A percentile compares a stretch with the other conserved stretches of the same genome.
Conservation (phyloP, 1,284 basidiomycete species). For the Ustanciosporium gigantosporum region DNA sequence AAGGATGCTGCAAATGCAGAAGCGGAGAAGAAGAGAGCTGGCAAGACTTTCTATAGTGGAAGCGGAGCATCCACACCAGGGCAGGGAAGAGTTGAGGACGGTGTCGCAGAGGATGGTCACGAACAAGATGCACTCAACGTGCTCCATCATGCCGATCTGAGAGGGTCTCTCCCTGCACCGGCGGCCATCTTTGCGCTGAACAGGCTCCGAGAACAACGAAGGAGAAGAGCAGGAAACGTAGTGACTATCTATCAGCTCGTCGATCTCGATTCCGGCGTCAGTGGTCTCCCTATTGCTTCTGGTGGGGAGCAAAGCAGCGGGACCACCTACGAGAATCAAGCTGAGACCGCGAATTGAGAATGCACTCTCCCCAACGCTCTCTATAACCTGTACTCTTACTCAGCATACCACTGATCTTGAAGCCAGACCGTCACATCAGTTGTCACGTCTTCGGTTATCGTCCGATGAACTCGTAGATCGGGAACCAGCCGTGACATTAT, state of each 20-base stretch:
- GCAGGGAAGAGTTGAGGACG: not conserved
- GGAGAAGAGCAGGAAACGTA: constrained; percentile 7
- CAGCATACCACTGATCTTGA: too few relatives aligned
- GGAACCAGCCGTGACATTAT: too few relatives aligned
- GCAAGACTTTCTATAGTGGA: constrained; percentile 22
- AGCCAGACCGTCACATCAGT: too few relatives aligned
- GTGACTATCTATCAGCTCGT: constrained; percentile 35
- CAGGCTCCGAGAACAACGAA: constrained; percentile 17
- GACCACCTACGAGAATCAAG: too few relatives aligned
- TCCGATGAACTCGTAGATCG: too few relatives aligned
- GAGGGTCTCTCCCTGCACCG: constrained; percentile 24
- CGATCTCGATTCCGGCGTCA: constrained; percentile 3
- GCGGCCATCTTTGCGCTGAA: constrained; percentile 24
- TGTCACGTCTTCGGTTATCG: too few relatives aligned
- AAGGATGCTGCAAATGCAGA: constrained; percentile 2
- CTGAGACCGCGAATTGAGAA: too few relatives aligned
- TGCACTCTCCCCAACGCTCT: too few relatives aligned
- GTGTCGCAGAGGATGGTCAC: constrained; percentile 4
- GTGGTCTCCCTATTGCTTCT: too few relatives aligned
- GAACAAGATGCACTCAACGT: constrained; percentile 4
- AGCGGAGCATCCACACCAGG: constrained; percentile 27
- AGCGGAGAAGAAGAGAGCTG: constrained; percentile 2
- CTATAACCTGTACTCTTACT: too few relatives aligned
- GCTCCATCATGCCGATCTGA: constrained; percentile 30
- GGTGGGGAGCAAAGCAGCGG: too few relatives aligned